Conservation (phyloP, 352 stramenopile genomes). For the Globisporangium alternatum region DNA sequence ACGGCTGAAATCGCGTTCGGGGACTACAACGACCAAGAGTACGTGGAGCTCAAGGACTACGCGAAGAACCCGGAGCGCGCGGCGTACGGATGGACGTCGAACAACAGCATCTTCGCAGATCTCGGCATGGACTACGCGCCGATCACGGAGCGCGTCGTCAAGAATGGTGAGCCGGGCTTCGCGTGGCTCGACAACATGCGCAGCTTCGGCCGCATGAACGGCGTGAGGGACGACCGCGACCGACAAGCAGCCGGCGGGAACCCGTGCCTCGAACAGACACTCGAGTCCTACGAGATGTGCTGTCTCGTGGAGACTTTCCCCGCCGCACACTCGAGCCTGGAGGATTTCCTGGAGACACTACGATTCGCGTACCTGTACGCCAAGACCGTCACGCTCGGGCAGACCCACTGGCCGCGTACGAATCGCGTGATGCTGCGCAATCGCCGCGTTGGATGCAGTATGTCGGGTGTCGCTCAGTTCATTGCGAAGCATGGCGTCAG, state of each 20-base stretch:
- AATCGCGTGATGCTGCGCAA: constrained; percentile 93
- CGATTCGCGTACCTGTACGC: constrained; percentile 90
- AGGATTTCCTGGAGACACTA: constrained; percentile 89
- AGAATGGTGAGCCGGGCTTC: constrained; percentile 92
- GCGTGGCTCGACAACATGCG: constrained; percentile 95
- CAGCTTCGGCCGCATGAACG: constrained; percentile 88
- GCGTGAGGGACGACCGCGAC: constrained; percentile 79
- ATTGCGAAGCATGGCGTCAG: constrained; percentile 73
- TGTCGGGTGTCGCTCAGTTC: constrained; percentile 94
- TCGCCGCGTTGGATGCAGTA: constrained; percentile 89
- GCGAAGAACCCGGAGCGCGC: constrained; percentile 85
- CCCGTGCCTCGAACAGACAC: constrained; percentile 90
- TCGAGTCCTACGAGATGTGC: constrained; percentile 94
- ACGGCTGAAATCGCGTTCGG: constrained; percentile 95
- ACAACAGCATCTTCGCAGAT: constrained; percentile 93
- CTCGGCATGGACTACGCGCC: constrained; percentile 91
- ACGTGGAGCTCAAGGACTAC: constrained; percentile 92
- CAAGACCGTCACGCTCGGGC: constrained; percentile 93
- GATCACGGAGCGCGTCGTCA: constrained; percentile 80
- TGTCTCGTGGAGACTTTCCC: constrained; percentile 95
- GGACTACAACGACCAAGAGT: constrained; percentile 80
- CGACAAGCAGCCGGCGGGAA: constrained; percentile 83
- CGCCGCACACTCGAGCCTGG: constrained; percentile 70
- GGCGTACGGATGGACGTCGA: constrained; percentile 91
- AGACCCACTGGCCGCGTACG: constrained; percentile 89